A percentile compares a stretch with the other conserved stretches of the same genome.
Conservation (phyloP, 805 yeast species). For the Candida rishiriensis region DNA sequence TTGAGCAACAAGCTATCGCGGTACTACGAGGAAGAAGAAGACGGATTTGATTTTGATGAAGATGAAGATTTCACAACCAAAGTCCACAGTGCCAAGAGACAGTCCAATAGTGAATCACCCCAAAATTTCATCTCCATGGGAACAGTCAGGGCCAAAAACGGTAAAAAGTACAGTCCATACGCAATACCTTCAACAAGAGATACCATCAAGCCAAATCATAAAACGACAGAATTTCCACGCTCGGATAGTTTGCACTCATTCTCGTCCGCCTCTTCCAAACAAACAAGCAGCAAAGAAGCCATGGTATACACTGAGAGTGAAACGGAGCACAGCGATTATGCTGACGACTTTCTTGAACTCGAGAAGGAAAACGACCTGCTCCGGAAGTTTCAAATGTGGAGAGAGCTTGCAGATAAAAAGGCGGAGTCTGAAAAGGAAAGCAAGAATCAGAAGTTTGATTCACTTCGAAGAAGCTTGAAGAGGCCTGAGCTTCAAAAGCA, state of each 20-base stretch:
- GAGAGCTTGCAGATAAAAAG: conserved; percentile 13
- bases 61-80: conserved; percentile 12
- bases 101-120: conserved; percentile 1
- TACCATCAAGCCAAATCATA: conserved; percentile 9
- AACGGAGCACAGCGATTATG: conserved; percentile 31
- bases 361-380: conserved; percentile 10
- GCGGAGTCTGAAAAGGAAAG: conserved; percentile 10
- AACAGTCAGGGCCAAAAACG: not conserved
- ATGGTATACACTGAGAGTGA: conserved; percentile 25
- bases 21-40: conserved; percentile 17
- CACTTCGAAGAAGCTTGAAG: conserved; percentile 7
- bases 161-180: not conserved
- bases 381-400: conserved; percentile 14
- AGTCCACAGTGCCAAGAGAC: conserved; percentile 1
- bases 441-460: conserved; percentile 6
- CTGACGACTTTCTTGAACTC: conserved; percentile 23
- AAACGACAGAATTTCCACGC: conserved; percentile 3
- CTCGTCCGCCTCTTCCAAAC: conserved; percentile 23
- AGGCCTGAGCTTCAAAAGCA: not conserved
- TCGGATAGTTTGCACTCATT: conserved; percentile 22
- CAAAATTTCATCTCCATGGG: not conserved
- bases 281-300: conserved; percentile 9
- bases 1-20: conserved; percentile 8
- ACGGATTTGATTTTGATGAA: conserved; percentile 14
- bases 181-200: conserved; percentile 12